Conservation (phyloP, 805 yeast genomes). For the Nakazawaea ishiwadae region DNA sequence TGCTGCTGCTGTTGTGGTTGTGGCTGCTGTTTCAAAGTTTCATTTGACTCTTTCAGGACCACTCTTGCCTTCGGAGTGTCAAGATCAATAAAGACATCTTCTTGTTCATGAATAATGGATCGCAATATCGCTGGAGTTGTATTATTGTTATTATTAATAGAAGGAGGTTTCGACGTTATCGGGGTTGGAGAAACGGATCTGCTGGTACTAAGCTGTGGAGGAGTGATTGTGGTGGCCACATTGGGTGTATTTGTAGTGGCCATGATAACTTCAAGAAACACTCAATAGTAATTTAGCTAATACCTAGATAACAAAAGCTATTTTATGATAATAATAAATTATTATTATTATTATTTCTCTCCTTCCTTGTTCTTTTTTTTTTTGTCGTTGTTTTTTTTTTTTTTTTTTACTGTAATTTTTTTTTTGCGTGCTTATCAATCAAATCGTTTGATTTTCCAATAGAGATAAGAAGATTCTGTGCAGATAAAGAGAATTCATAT, state of each 20-base stretch:
- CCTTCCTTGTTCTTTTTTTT: too few relatives aligned
- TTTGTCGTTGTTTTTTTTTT: too few relatives aligned
- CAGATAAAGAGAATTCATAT: too few relatives aligned
- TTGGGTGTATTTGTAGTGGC: conserved; percentile 2
- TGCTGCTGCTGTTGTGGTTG: background rate
- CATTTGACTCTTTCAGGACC: too few relatives aligned
- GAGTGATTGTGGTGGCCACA: background rate
- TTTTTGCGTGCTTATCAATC: too few relatives aligned
- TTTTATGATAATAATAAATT: too few relatives aligned
- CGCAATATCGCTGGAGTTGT: background rate
- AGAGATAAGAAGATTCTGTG: too few relatives aligned
- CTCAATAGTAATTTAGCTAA: background rate
- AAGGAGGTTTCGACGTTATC: conserved; percentile 6
- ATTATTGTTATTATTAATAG: background rate
- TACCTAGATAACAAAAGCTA: too few relatives aligned
- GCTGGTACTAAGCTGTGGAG: background rate
- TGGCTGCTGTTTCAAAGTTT: background rate
- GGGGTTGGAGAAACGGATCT: conserved; percentile 4
- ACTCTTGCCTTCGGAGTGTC: background rate
- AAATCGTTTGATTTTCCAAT: too few relatives aligned
- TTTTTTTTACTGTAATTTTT: too few relatives aligned
- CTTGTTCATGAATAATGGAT: conserved; percentile 9
- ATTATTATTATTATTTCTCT: too few relatives aligned
- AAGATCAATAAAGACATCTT: conserved; percentile 3
- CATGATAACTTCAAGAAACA: background rate